Base-by-base conservation (phyloP, 2,329 filamentous ascomycete genomes). In the Exophiala sp. region DNA sequence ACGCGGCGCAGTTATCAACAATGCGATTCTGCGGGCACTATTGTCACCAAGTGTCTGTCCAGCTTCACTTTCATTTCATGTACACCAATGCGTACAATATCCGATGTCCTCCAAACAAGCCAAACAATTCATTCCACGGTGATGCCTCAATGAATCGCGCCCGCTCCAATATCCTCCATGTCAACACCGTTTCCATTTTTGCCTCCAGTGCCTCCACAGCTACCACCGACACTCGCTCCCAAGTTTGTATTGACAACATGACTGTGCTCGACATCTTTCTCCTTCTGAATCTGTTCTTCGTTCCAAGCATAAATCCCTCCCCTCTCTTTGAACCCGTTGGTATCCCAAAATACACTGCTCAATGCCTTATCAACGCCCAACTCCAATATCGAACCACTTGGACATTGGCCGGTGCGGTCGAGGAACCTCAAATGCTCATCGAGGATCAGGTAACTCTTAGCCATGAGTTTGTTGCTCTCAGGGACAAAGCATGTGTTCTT, bases 381-480 rank as follows among this genome's bases (percentile, higher is more conserved):
- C 1, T 78, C 69, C 44, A 80, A 63, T 45, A 78, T 73, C 5
- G 64, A 64, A 41, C 61, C 57, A 6, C 69, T 69, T 24, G 68
- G 65, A 38, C 58, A 63, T 12, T 44, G 45, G 18, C 47, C 47
- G 10, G 33, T 18, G 3, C 62, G 63, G 56, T 79, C 75, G 20
- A 81, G 62, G 60, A 80, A 80, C 39, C 77, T 67, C 63, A 80
- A 63, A 52, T 72, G 75, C 66, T 81, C 78, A 54, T 81, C 78
- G 20, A 81, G 55, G 33, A 82, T 69, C 12, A 82, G 68, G 62
- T 81, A 81, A 47, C 71, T 76, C 33, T 68, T 73, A 2, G 71
- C 73, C 78, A 82, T 82, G 18, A 77, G 52, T 1, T 70, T 61
- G 52, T 82, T 82, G 3, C 70, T 63, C 63, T 82, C 78, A 0